Conservation (phyloP, 139 green algal species). For the Haematococcus lacustris region DNA sequence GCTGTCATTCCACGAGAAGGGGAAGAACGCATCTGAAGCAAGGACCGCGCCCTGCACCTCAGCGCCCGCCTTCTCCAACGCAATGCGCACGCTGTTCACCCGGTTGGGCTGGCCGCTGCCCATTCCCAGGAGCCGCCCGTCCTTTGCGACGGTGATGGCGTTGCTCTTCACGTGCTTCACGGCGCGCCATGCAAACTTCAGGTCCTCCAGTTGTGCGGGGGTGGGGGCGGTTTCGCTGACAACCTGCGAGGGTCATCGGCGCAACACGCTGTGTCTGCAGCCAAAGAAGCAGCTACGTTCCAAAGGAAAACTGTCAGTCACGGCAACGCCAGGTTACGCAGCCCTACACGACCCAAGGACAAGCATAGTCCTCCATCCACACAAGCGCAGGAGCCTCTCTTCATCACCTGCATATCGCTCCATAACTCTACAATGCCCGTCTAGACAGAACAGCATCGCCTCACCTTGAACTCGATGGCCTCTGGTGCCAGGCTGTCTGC, state of each 20-base stretch:
- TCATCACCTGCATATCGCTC: too few relatives aligned
- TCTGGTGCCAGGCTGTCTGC: slow-evolving; percentile 73
- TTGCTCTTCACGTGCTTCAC: slow-evolving; percentile 99
- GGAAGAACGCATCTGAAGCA: slow-evolving; percentile 97
- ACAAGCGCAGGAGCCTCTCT: too few relatives aligned
- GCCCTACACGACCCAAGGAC: too few relatives aligned
- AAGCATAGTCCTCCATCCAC: too few relatives aligned
- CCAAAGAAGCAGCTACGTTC: too few relatives aligned
- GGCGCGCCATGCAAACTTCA: slow-evolving; percentile 90
- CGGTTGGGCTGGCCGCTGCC: slow-evolving; percentile 97
- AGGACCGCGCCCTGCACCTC: slow-evolving; percentile 75
- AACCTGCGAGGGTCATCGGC: too few relatives aligned
- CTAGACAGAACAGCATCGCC: too few relatives aligned
- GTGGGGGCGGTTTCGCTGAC: not conserved
- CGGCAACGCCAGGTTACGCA: too few relatives aligned
- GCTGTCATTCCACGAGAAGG: slow-evolving; percentile 92
- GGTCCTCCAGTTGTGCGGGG: slow-evolving; percentile 73
- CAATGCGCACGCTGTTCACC: slow-evolving; percentile 87
- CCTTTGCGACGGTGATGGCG: slow-evolving; percentile 97
- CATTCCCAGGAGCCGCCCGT: slow-evolving; percentile 89
- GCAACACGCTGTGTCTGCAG: too few relatives aligned
- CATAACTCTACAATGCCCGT: too few relatives aligned
- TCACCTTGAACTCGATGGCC: slow-evolving; percentile 76
- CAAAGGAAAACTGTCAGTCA: too few relatives aligned
- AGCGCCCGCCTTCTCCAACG: slow-evolving; percentile 88